Conservation (phyloP, 2,329 filamentous ascomycete species). For the Botrytis pseudocinerea region DNA sequence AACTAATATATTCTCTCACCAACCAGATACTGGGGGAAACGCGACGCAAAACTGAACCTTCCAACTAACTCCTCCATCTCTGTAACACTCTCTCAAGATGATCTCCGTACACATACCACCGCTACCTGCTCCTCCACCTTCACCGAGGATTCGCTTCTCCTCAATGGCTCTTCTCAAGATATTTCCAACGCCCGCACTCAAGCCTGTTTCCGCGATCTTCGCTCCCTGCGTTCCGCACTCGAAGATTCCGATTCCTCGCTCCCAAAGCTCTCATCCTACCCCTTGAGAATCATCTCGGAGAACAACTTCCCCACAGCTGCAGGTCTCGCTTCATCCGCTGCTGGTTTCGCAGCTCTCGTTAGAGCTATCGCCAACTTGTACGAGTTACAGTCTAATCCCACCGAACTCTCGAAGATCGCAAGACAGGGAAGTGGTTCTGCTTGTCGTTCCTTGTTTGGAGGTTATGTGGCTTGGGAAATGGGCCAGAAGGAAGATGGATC, state of each 20-base stretch:
- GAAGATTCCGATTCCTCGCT: conserved; percentile 71
- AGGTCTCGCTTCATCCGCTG: conserved; percentile 74
- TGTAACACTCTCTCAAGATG: conserved; percentile 90
- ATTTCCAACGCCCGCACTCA: conserved; percentile 88
- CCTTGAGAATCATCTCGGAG: conserved; percentile 85
- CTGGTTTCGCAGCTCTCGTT: conserved; percentile 70
- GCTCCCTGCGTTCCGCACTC: conserved; percentile 71
- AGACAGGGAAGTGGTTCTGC: conserved; percentile 93
- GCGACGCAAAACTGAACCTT: conserved; percentile 88
- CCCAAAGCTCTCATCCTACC: conserved; percentile 76
- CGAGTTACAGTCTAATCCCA: conserved; percentile 74
- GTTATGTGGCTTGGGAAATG: conserved; percentile 93
- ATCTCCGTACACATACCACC: conserved; percentile 93
- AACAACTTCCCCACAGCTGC: conserved; percentile 99
- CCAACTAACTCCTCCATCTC: conserved; percentile 98
- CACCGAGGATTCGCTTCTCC: conserved; percentile 69
- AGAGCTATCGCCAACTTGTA: conserved; percentile 91
- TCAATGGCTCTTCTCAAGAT: conserved; percentile 83
- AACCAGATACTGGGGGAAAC: conserved; percentile 89
- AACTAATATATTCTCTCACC: conserved; percentile 24
- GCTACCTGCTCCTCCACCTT: conserved; percentile 81
- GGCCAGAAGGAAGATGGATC: conserved; percentile 74
- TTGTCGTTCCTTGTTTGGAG: conserved; percentile 89
- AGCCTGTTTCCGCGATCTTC: conserved; percentile 87
- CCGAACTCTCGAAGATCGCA: conserved; percentile 84